These are phyloP conservation scores for Amylostereum chailletii DNA, from an alignment of 1,284 basidiomycete genomes.

Conservation along the genomic window DNA sequence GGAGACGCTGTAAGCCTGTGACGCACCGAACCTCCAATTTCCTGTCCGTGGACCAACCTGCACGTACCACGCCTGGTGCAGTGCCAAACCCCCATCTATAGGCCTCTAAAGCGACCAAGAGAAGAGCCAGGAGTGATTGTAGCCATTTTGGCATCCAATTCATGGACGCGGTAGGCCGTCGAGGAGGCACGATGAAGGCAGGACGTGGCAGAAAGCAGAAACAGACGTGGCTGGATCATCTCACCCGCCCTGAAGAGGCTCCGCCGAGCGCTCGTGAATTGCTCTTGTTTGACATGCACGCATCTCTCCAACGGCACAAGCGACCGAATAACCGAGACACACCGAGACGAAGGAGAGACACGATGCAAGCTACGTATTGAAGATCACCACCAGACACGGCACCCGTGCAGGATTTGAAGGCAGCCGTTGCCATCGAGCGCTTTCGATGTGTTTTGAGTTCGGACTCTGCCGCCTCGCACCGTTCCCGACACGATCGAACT, in stretches of 20 bases:
- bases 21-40: slow-evolving; percentile 56
- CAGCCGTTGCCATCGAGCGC: too few relatives aligned
- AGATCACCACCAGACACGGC: too few relatives aligned
- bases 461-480: too few relatives aligned
- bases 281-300: too few relatives aligned
- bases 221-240: neutral
- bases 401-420: too few relatives aligned
- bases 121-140: slow-evolving; percentile 38
- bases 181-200: neutral
- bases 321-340: too few relatives aligned
- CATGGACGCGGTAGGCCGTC: slow-evolving; percentile 32
- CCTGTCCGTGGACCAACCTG: slow-evolving; percentile 49
- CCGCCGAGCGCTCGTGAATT: too few relatives aligned
- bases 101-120: slow-evolving; percentile 37
- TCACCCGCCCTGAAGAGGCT: neutral
- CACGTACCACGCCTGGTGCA: slow-evolving; percentile 22
- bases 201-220: neutral
- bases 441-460: too few relatives aligned
- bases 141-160: slow-evolving; percentile 58
- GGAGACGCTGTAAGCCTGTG: neutral
- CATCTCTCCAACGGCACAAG: too few relatives aligned
- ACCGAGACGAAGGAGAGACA: too few relatives aligned
- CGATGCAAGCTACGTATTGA: too few relatives aligned
- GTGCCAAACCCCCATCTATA: slow-evolving; percentile 29
- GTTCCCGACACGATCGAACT: too few relatives aligned